These are phyloP conservation scores for Backusella morwellensis DNA, from an alignment of 192 early-diverging fungal genomes.

Conservation along the genomic window DNA sequence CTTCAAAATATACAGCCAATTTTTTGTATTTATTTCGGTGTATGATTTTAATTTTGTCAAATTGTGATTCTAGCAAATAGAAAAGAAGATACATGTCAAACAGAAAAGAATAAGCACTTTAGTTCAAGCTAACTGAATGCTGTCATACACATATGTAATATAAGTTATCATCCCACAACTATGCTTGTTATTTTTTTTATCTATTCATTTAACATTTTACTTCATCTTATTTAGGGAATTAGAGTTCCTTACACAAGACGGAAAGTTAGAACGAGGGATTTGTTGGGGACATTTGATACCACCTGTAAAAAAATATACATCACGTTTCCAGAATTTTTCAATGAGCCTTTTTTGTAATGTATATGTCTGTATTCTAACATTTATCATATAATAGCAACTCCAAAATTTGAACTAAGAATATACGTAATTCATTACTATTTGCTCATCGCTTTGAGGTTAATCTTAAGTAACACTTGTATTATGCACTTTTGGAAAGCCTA, in stretches of 20 bases:
- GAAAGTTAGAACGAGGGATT: background rate
- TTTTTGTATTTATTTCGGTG: constrained; percentile 1
- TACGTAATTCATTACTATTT: background rate
- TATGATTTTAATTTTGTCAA: constrained; percentile 1
- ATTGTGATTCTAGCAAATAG: background rate
- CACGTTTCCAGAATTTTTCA: background rate
- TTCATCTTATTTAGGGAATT: constrained; percentile 1
- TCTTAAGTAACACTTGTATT: constrained; percentile 1
- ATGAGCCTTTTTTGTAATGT: background rate
- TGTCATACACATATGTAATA: background rate
- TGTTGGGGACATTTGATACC: background rate
- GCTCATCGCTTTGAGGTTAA: background rate
- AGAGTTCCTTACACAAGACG: background rate
- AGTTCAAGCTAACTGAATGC: background rate
- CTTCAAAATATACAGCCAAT: background rate
- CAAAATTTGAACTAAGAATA: background rate
- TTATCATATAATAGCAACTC: background rate
- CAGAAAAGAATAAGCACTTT: background rate
- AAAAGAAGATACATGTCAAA: background rate
- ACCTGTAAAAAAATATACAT: background rate
- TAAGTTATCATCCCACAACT: background rate
- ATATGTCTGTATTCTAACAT: background rate
- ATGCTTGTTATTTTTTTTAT: background rate
- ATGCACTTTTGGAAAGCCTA: background rate
- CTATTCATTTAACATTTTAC: background rate